phyloP scores from a whole-genome alignment of 495 filamentous ascomycete genomes.

The Glarea lozoyensis region DNA sequence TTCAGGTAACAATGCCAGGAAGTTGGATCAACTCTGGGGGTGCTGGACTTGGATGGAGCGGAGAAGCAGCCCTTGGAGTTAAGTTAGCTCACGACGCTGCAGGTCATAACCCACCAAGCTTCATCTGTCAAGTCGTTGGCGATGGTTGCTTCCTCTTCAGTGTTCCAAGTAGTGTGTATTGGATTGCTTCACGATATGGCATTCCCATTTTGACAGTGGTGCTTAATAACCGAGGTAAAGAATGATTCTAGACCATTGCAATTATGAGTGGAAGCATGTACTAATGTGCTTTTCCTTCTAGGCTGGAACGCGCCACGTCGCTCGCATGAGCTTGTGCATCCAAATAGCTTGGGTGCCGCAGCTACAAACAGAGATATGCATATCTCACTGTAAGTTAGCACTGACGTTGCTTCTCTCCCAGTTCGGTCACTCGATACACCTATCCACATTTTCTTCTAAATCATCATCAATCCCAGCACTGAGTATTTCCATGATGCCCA shows the following conservation, averaged over 20 bases:
- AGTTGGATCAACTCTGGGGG: constrained; percentile 30
- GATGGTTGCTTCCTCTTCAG: constrained; percentile 85
- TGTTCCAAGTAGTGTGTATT: constrained; percentile 81
- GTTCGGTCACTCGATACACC: no score
- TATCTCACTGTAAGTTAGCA: no score
- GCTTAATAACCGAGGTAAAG: constrained; percentile 73
- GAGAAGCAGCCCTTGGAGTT: constrained; percentile 25
- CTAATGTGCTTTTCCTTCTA: constrained; percentile 17
- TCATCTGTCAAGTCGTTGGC: constrained; percentile 84
- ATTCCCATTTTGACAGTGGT: constrained; percentile 85
- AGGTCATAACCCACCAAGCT: constrained; percentile 50
- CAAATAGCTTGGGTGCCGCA: constrained; percentile 60
- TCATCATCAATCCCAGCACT: no score
- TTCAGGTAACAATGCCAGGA: constrained; percentile 24
- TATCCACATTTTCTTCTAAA: no score
- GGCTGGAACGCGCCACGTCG: constrained; percentile 77
- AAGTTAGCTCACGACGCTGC: constrained; percentile 20
- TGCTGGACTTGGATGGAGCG: constrained; percentile 30
- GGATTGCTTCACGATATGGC: constrained; percentile 74
- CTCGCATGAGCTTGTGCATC: constrained; percentile 70
- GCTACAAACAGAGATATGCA: constrained; percentile 78
- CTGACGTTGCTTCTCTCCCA: no score
- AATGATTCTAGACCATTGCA: constrained; percentile 9
- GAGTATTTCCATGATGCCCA: no score
- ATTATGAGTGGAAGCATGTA: not conserved